Evolutionary conservation across 805 yeast genomes (phyloP), one percentile per base, ranked within the genome.

Genomic region (Millerozyma acaciae): DNA sequence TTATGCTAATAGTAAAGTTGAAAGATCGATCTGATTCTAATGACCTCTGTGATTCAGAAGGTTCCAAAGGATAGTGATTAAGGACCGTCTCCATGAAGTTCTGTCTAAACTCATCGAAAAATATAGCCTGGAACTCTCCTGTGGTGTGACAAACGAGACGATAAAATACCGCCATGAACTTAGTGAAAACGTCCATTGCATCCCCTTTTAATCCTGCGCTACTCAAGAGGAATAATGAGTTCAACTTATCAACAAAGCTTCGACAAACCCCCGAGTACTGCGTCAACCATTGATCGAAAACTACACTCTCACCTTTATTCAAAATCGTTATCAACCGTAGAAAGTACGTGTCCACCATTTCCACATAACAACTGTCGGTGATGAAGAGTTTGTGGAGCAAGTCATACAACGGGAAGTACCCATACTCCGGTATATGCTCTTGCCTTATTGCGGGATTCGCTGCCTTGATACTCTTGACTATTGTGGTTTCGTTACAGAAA

Each of bases 401-500:
- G 14, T 53, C 57, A 35, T 35, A 54, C 0, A 51, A 32, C 1
- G 59, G 59, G 20, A 52, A 49, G 13, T 31, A 43, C 15, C 30
- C 30, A 16, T 24, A 26, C 13, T 23, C n/a, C 5, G 15, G 18
- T 8, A 30, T 22, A n/a, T 29, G 18, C 6, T 16, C 8, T 4
- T 18, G 25, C 12, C 22, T 17, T 5, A 21, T 10, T 16, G 19
- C 14, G 10, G 17, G 12, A 23, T 21, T 21, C 14, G 28, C 27
- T 14, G 22, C 17, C 8, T 32, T 9, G 1, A 50, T 14, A 21
- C 36, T 13, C 4, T 16, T 37, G 30, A 30, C 21, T 5, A 38
- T 28, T 16, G 48, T 53, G 6, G 51, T 46, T n/a, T 32, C 37
- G 2, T 45, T 45, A 6, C 21, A 16, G 16, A 32, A 9, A 4